Base-by-base conservation (phyloP, 164 flowering plant genomes). In the Liquidambar formosana region DNA sequence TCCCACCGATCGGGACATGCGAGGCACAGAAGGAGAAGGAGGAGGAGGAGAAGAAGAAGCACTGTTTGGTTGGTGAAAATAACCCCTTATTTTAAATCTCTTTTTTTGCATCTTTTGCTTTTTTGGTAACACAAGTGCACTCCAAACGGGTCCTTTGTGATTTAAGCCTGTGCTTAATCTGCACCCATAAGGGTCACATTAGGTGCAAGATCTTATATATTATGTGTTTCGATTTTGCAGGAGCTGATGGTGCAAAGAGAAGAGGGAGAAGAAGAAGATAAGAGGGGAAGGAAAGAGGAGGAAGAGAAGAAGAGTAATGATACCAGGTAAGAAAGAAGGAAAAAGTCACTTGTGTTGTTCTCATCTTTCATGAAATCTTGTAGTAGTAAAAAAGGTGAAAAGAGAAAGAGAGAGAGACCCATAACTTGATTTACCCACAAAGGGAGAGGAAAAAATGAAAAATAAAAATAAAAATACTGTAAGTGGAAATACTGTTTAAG, bases 251-350 rank as follows among this genome's bases (percentile, higher is more conserved):
- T n/a, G n/a, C n/a, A n/a, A n/a, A n/a, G n/a, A n/a, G n/a, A n/a
- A n/a, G n/a, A n/a, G n/a, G n/a, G n/a, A n/a, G 72, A 33, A 21
- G 68, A 28, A 44, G 69, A 59, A 33, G 75, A 44, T 71, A 38
- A 56, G 66, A 4, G 41, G 3, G n/a, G 13, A 63, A 23, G 57
- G 15, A 21, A 60, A 14, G 10, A 48, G 25, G 26, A 33, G 65
- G 68, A 46, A 6, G 70, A 41, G 51, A 71, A 63, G 69, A 62
- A 15, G 69, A 64, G 61, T 57, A 63, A 73, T 69, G 78, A 78
- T 76, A 27, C 64, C 81, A 73, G 81, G 86, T 82, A 76, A 73
- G 75, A 70, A 72, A 43, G 25, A 63, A 57, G 41, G 44, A 45
- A 28, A 66, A 63, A 16, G 15, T n/a, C 8, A 63, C 51, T 41